phyloP scores from a whole-genome alignment of 2,329 filamentous ascomycete species.

The Phaeosphaeriaceae sp. region DNA sequence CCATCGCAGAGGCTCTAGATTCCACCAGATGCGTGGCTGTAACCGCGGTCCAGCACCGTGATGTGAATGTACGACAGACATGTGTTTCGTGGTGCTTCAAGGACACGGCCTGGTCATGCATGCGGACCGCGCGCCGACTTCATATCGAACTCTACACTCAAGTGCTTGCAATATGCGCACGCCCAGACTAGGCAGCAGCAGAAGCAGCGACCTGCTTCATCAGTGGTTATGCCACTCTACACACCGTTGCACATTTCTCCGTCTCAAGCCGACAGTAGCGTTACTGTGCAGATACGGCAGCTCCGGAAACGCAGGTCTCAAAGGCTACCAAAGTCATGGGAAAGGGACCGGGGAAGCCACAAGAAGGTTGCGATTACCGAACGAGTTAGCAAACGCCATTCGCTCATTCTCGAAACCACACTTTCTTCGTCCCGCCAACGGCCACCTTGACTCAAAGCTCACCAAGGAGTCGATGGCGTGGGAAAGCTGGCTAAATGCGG shows the following conservation, averaged over 20 bases:
- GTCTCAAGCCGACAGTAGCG: constrained; percentile 14
- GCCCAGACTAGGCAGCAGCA: constrained; percentile 8
- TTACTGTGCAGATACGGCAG: constrained; percentile 15
- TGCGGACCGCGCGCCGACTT: constrained; percentile 4
- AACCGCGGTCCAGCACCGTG: constrained; percentile 6
- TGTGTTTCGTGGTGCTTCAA: constrained; percentile 2
- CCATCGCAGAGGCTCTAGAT: neutral
- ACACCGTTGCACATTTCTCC: constrained; percentile 14
- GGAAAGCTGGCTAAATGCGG: constrained; percentile 32
- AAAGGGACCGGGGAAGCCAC: constrained; percentile 11
- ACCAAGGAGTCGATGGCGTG: constrained; percentile 22
- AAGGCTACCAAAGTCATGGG: constrained; percentile 21
- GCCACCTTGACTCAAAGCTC: constrained; percentile 20
- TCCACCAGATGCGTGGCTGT: constrained; percentile 4
- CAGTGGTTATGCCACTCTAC: constrained; percentile 13
- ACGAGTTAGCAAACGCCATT: constrained; percentile 23
- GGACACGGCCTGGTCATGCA: constrained; percentile 5
- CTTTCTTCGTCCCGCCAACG: constrained; percentile 29
- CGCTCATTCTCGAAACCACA: constrained; percentile 37
- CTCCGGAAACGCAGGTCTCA: constrained; percentile 14
- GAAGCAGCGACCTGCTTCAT: constrained; percentile 1
- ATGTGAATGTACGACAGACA: constrained; percentile 5
- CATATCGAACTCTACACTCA: constrained; percentile 9
- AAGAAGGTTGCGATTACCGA: constrained; percentile 7
- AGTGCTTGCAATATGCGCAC: constrained; percentile 10